phyloP scores from a whole-genome alignment of 495 filamentous ascomycete species.

The Neurospora sp. region DNA sequence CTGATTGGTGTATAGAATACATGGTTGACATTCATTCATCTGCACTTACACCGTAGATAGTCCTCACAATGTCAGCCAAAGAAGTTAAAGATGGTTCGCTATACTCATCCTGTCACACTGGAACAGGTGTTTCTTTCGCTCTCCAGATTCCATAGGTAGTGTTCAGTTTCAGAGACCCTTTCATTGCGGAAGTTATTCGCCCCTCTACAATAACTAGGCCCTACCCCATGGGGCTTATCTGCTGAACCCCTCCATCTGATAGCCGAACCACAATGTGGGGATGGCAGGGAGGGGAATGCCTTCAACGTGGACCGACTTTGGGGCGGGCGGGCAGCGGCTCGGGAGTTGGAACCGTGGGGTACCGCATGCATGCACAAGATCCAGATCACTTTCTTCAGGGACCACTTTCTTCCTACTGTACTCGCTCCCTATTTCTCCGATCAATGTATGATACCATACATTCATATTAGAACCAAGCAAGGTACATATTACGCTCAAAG shows the following conservation, averaged over 20 bases:
- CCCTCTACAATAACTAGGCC: neutral
- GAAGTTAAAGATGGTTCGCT: neutral
- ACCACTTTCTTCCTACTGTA: neutral
- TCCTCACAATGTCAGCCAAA: neutral
- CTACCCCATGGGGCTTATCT: neutral
- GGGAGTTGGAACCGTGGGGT: neutral
- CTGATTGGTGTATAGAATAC: neutral
- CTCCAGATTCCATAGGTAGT: neutral
- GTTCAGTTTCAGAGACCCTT: neutral
- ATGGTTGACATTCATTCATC: neutral
- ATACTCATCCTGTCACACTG: neutral
- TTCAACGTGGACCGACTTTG: neutral
- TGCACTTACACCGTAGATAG: neutral
- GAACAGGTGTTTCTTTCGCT: neutral
- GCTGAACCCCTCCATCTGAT: neutral
- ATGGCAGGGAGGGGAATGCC: neutral
- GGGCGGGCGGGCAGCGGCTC: neutral
- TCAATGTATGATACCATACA: neutral
- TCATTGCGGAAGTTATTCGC: neutral
- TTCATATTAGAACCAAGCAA: neutral
- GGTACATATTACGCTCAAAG: neutral
- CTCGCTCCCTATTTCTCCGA: neutral
- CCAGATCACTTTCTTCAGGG: neutral
- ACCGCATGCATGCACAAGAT: neutral
- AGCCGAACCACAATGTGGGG: neutral